A percentile compares a stretch with the other conserved stretches of the same genome.
These are phyloP conservation scores for Elsinoe fawcettii DNA, from an alignment of 2,329 filamentous ascomycete species.

Conservation along the genomic window DNA sequence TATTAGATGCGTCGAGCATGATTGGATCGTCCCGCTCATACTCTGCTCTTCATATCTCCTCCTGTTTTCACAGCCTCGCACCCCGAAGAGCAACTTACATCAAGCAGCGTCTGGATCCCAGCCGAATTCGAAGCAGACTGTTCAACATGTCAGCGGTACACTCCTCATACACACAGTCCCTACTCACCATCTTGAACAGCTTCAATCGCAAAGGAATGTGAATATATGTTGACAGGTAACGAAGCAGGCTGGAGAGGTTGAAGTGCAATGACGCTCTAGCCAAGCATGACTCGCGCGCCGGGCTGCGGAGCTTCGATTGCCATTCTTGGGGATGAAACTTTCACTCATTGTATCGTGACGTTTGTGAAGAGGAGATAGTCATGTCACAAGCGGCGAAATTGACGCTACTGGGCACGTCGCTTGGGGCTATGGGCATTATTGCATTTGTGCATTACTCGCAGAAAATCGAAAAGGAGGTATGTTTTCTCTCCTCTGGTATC, in stretches of 20 bases:
- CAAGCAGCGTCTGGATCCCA: conserved; percentile 96
- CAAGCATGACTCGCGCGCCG: conserved; percentile 1
- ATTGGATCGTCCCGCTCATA: no score
- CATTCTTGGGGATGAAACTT: background rate
- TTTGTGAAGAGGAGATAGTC: background rate
- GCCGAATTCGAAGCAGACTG: conserved; percentile 97
- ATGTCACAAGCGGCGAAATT: conserved; percentile 86
- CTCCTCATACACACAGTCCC: background rate
- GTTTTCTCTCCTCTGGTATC: conserved; percentile 27
- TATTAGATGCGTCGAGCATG: no score
- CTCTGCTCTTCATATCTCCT: no score
- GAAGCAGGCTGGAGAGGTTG: conserved; percentile 11
- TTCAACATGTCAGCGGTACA: conserved; percentile 23
- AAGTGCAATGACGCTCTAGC: conserved; percentile 8
- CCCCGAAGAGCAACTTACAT: conserved; percentile 55
- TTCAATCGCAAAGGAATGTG: background rate
- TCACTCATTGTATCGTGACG: background rate
- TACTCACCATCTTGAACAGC: conserved; percentile 23
- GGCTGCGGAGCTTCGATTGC: conserved; percentile 6
- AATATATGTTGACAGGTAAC: background rate
- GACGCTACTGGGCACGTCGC: conserved; percentile 69
- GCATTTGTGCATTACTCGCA: conserved; percentile 86
- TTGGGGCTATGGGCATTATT: conserved; percentile 69
- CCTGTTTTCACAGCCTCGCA: background rate
- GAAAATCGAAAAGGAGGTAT: conserved; percentile 70